Percentiles rank a stretch among this genome's conserved stretches.
phyloP scores from a whole-genome alignment of 352 stramenopile species.

The Plasmopara muralis region DNA sequence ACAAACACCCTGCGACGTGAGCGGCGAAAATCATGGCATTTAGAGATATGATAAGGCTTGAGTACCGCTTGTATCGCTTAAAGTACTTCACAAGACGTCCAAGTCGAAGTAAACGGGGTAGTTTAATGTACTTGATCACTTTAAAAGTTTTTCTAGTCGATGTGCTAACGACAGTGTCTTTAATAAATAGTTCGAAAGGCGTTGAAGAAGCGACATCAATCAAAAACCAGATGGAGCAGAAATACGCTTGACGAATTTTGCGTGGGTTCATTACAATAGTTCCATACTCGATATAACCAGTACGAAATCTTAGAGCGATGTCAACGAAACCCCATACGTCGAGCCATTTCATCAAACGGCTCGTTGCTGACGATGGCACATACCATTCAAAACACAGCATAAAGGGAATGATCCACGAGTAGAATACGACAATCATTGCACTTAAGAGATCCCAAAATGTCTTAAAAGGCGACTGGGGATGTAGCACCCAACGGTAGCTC shows the following conservation, averaged over 20 bases:
- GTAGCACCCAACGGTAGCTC: conserved; percentile 43
- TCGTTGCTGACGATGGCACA: conserved; percentile 17
- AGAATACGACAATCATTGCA: conserved; percentile 51
- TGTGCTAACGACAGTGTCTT: conserved; percentile 19
- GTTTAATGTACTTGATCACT: conserved; percentile 69
- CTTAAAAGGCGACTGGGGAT: conserved; percentile 46
- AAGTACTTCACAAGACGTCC: conserved; percentile 55
- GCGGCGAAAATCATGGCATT: conserved; percentile 45
- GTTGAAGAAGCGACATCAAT: conserved; percentile 53
- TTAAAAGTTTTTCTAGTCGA: conserved; percentile 68
- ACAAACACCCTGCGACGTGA: conserved; percentile 50
- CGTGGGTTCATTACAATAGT: conserved; percentile 48
- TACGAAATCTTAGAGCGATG: conserved; percentile 50
- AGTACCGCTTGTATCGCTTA: conserved; percentile 55
- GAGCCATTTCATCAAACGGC: conserved; percentile 37
- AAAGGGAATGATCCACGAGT: conserved; percentile 68
- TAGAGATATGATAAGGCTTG: conserved; percentile 42
- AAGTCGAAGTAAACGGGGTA: conserved; percentile 48
- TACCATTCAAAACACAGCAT: conserved; percentile 73
- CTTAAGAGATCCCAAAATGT: conserved; percentile 53
- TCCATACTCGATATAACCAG: conserved; percentile 51
- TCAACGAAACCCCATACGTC: conserved; percentile 46
- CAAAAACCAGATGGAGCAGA: conserved; percentile 53
- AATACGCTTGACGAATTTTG: conserved; percentile 37
- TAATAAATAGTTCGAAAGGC: conserved; percentile 52